Percentiles rank a stretch among this genome's conserved stretches.
Evolutionary conservation across 768 basidiomycete species (phyloP).

Genomic region (Leccinum variicolor): DNA sequence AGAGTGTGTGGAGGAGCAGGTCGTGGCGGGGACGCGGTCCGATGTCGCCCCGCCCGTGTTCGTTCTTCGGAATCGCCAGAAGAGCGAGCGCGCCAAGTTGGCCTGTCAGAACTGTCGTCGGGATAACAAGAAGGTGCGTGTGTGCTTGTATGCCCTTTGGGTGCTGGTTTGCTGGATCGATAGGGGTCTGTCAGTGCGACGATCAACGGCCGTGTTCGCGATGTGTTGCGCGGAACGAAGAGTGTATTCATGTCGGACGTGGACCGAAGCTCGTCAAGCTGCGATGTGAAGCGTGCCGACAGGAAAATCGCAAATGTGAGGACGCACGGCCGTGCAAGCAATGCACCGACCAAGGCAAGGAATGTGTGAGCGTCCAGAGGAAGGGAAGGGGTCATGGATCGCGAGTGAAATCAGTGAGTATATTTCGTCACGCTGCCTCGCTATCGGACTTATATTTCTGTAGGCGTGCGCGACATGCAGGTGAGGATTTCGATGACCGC

Average conservation of each 20-base stretch:
- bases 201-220: constrained; percentile 61
- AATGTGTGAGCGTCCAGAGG: constrained; percentile 48
- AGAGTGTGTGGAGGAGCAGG: constrained; percentile 46
- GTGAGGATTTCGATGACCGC: constrained; percentile 29
- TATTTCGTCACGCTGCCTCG: constrained; percentile 5
- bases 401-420: constrained; percentile 56
- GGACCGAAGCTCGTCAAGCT: constrained; percentile 56
- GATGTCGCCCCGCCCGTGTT: constrained; percentile 23
- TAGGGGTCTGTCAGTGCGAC: constrained; percentile 45
- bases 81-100: constrained; percentile 51
- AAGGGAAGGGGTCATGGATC: constrained; percentile 57
- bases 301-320: constrained; percentile 56
- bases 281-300: constrained; percentile 57
- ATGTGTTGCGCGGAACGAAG: constrained; percentile 51
- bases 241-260: constrained; percentile 54
- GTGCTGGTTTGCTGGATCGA: not conserved
- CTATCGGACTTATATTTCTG: constrained; percentile 10
- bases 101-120: constrained; percentile 59
- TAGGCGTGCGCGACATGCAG: constrained; percentile 64
- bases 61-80: constrained; percentile 28
- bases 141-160: not conserved
- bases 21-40: constrained; percentile 19
- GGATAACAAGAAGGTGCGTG: constrained; percentile 61
- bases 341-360: constrained; percentile 44
- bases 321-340: constrained; percentile 54